Conservation (phyloP, 1,284 basidiomycete species). For the Tremellales sp. region DNA sequence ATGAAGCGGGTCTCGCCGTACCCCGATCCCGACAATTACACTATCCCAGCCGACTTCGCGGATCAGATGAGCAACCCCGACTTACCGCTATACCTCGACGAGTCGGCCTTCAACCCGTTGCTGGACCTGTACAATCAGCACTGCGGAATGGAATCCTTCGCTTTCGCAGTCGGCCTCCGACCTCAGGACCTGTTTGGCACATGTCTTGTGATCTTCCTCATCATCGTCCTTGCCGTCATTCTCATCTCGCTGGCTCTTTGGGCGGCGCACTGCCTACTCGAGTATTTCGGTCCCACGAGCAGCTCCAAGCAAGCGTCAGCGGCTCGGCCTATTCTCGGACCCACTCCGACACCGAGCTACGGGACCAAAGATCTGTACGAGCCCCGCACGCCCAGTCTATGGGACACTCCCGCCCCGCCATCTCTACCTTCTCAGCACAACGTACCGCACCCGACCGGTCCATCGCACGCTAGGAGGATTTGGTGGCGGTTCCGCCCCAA, state of each 20-base stretch:
- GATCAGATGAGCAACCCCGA: conserved; percentile 64
- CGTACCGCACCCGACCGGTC: conserved; percentile 6
- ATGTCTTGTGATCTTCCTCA: conserved; percentile 76
- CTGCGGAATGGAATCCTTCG: conserved; percentile 70
- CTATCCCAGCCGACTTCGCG: conserved; percentile 61
- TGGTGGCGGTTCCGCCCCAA: conserved; percentile 46
- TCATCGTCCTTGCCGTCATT: conserved; percentile 68
- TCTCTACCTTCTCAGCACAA: conserved; percentile 17
- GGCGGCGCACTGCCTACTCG: conserved; percentile 57
- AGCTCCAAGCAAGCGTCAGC: background rate
- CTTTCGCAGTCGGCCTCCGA: conserved; percentile 71
- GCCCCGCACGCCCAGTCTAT: conserved; percentile 7
- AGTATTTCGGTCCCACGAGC: conserved; percentile 13
- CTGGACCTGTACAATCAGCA: conserved; percentile 35
- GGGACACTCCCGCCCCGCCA: conserved; percentile 11
- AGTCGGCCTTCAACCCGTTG: conserved; percentile 51
- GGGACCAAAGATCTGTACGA: conserved; percentile 26
- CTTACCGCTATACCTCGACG: conserved; percentile 75
- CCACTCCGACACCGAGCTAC: conserved; percentile 17
- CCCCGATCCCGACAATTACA: conserved; percentile 53
- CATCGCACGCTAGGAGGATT: conserved; percentile 26
- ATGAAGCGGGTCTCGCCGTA: conserved; percentile 61
- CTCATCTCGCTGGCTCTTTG: conserved; percentile 67
- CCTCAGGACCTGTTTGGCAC: conserved; percentile 79
- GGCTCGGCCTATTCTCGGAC: conserved; percentile 13